Conservation (phyloP, 805 yeast genomes). For the Ogataea trehaloabstinens region DNA sequence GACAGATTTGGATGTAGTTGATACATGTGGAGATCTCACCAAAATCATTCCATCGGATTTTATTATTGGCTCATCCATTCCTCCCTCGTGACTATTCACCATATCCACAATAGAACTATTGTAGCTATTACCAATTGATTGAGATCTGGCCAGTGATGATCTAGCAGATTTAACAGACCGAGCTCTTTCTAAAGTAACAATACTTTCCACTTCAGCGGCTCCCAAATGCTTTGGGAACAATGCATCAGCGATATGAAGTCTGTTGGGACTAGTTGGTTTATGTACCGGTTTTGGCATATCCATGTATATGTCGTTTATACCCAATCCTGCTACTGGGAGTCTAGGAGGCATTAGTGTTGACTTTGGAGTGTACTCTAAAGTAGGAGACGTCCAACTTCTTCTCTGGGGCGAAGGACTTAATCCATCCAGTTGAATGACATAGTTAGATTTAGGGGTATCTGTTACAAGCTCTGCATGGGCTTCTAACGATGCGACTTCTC, state of each 20-base stretch:
- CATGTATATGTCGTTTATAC: not conserved
- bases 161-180: slow-evolving; percentile 50
- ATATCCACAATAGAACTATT: slow-evolving; percentile 24
- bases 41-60: slow-evolving; percentile 46
- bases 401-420: slow-evolving; percentile 20
- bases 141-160: slow-evolving; percentile 15
- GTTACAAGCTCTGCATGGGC: slow-evolving; percentile 4
- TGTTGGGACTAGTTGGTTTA: slow-evolving; percentile 14
- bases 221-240: slow-evolving; percentile 70
- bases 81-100: slow-evolving; percentile 16
- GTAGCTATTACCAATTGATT: slow-evolving; percentile 15
- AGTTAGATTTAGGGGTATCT: slow-evolving; percentile 9
- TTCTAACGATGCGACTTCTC: not conserved
- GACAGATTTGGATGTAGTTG: slow-evolving; percentile 6
- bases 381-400: not conserved
- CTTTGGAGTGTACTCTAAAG: not conserved
- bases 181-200: slow-evolving; percentile 68
- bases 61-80: slow-evolving; percentile 17
- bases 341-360: slow-evolving; percentile 1
- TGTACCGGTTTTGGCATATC: not conserved
- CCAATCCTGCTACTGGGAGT: not conserved
- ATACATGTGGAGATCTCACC: slow-evolving; percentile 30
- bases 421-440: slow-evolving; percentile 14
- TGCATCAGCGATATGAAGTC: slow-evolving; percentile 49
- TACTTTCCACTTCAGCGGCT: slow-evolving; percentile 69